Evolutionary conservation across 2,329 filamentous ascomycete species (phyloP).

Genomic region (Scytalidium lignicola): DNA sequence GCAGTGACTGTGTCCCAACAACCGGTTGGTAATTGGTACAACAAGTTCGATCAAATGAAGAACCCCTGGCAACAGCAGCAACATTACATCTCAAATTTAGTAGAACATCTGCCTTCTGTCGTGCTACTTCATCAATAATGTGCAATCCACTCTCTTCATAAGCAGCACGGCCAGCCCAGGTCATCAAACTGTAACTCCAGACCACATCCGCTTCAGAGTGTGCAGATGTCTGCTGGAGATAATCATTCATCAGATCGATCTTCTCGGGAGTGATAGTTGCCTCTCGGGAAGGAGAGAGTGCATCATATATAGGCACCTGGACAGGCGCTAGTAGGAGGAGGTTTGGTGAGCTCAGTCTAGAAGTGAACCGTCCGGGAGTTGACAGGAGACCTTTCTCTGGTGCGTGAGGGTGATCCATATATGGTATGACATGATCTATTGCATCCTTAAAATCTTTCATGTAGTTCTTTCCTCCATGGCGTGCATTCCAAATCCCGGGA

Average conservation of each 20-base stretch:
- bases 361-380: constrained; percentile 17
- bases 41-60: constrained; percentile 45
- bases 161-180: constrained; percentile 27
- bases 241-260: constrained; percentile 47
- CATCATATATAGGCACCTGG: constrained; percentile 27
- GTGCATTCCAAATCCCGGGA: constrained; percentile 50
- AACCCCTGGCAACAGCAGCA: constrained; percentile 31
- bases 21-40: constrained; percentile 40
- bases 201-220: constrained; percentile 39
- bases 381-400: constrained; percentile 4
- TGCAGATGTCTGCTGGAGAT: constrained; percentile 38
- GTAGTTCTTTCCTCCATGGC: constrained; percentile 41
- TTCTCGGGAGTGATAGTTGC: constrained; percentile 42
- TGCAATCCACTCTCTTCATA: constrained; percentile 46
- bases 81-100: constrained; percentile 49
- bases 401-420: constrained; percentile 28
- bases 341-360: constrained; percentile 16
- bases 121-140: constrained; percentile 39
- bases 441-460: constrained; percentile 39
- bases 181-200: constrained; percentile 48
- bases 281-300: constrained; percentile 25
- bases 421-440: constrained; percentile 39
- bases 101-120: constrained; percentile 45
- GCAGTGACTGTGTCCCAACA: constrained; percentile 31
- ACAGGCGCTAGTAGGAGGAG: constrained; percentile 26